Evolutionary conservation across 2,329 filamentous ascomycete species (phyloP).

Genomic region (Pseudocercospora macadamiae): DNA sequence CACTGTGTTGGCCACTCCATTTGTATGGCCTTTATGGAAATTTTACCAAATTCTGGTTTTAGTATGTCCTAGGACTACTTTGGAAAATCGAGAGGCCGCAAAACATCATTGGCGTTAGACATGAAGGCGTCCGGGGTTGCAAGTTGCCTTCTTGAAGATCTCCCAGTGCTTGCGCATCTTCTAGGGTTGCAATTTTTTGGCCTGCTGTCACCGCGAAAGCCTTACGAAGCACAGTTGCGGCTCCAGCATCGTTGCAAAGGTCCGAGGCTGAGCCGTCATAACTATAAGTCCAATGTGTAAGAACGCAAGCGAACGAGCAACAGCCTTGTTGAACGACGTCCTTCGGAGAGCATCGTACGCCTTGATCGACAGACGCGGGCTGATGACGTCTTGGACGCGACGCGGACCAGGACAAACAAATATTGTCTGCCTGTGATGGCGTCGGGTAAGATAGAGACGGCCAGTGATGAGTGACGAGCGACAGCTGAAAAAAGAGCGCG

Average conservation of each 20-base stretch:
- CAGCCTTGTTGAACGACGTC: too few species aligned
- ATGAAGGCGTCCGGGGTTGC: not conserved
- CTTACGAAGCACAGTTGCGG: not conserved
- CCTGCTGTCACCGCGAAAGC: not conserved
- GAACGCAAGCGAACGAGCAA: too few species aligned
- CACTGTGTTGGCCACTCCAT: not conserved
- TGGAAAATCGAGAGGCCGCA: not conserved
- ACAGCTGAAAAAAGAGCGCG: not conserved
- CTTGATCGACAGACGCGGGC: too few species aligned
- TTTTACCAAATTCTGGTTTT: not conserved
- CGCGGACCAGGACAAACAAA: too few species aligned
- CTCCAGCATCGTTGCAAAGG: too few species aligned
- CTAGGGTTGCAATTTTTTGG: not conserved
- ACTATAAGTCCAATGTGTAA: too few species aligned
- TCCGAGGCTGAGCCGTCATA: too few species aligned
- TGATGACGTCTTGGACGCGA: not conserved
- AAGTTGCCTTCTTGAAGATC: not conserved
- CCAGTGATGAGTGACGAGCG: not conserved
- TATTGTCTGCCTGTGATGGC: too few species aligned
- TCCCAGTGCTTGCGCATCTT: not conserved
- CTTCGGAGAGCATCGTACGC: too few species aligned
- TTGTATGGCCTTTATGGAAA: not conserved
- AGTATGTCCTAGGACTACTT: not conserved
- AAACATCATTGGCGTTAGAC: not conserved
- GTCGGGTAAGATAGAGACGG: not conserved